phyloP scores from a whole-genome alignment of 1,139 yeast species.

The Yamadazyma triangularis region DNA sequence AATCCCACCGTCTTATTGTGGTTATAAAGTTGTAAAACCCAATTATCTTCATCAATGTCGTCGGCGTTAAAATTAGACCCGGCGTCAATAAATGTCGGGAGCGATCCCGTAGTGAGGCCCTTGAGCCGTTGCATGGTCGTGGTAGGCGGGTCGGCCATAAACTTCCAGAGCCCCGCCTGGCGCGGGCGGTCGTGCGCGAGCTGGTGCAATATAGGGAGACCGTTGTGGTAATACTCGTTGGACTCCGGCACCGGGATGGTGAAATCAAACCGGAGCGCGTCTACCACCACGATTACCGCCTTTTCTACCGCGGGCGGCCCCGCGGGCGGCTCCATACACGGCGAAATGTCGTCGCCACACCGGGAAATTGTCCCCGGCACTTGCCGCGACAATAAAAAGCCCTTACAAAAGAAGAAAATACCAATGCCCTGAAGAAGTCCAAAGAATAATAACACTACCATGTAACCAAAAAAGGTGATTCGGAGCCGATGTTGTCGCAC shows the following conservation, averaged over 20 bases:
- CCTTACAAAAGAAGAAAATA: slow-evolving; percentile 73
- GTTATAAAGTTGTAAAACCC: slow-evolving; percentile 66
- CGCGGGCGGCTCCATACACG: slow-evolving; percentile 20
- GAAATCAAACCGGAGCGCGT: slow-evolving; percentile 91
- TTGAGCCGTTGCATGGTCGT: slow-evolving; percentile 91
- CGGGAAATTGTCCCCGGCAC: slow-evolving; percentile 59
- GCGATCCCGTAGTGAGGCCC: slow-evolving; percentile 91
- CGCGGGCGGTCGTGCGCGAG: slow-evolving; percentile 34
- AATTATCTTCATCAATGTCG: slow-evolving; percentile 84
- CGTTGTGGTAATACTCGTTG: slow-evolving; percentile 52
- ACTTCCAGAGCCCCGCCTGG: slow-evolving; percentile 67
- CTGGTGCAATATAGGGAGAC: slow-evolving; percentile 60
- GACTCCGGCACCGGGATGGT: slow-evolving; percentile 61
- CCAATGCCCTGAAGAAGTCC: slow-evolving; percentile 59
- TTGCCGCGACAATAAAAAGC: slow-evolving; percentile 77
- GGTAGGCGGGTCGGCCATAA: slow-evolving; percentile 96
- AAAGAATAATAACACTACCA: slow-evolving; percentile 50
- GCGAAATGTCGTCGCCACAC: slow-evolving; percentile 17
- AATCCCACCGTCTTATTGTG: slow-evolving; percentile 65
- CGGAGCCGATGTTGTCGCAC: slow-evolving; percentile 44
- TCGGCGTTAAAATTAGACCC: slow-evolving; percentile 96
- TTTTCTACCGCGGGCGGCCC: slow-evolving; percentile 61
- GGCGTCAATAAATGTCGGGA: slow-evolving; percentile 95
- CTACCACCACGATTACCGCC: slow-evolving; percentile 76
- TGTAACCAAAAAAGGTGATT: slow-evolving; percentile 45